phyloP scores from a whole-genome alignment of 352 stramenopile genomes.

The Plasmopara halstedii region DNA sequence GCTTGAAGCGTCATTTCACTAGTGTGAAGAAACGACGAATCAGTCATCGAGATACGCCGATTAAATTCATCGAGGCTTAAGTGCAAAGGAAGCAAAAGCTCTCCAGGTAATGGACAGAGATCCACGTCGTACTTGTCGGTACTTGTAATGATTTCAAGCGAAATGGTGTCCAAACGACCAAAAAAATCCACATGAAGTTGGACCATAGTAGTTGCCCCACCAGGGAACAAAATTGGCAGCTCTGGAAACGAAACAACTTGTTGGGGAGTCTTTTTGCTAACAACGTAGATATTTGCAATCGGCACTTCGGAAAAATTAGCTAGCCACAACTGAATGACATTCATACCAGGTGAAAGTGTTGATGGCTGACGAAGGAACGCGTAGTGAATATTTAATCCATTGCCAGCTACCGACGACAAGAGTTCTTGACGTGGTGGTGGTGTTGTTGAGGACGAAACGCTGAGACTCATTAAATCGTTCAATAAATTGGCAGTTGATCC shows the following conservation, averaged over 20 bases:
- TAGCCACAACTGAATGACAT: conserved; percentile 65
- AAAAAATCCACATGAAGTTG: conserved; percentile 82
- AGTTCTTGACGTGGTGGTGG: conserved; percentile 35
- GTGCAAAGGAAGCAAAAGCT: conserved; percentile 63
- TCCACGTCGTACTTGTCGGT: conserved; percentile 48
- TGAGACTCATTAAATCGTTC: conserved; percentile 56
- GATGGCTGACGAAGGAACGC: conserved; percentile 56
- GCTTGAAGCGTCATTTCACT: conserved; percentile 45
- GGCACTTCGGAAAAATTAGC: conserved; percentile 57
- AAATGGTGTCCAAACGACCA: conserved; percentile 54
- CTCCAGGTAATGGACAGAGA: conserved; percentile 49
- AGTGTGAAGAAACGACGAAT: conserved; percentile 46
- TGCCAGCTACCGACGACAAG: conserved; percentile 41
- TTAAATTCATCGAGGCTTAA: conserved; percentile 69
- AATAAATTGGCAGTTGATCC: conserved; percentile 23
- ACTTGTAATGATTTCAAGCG: conserved; percentile 52
- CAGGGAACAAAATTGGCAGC: conserved; percentile 76
- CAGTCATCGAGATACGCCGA: conserved; percentile 50
- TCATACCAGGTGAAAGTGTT: conserved; percentile 55
- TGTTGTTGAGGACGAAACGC: conserved; percentile 31
- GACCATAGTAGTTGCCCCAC: conserved; percentile 59
- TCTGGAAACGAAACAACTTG: conserved; percentile 75
- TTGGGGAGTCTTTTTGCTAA: conserved; percentile 25
- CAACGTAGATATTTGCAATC: conserved; percentile 42
- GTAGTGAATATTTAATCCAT: conserved; percentile 61